Percentiles rank a stretch among this genome's conserved stretches.
Evolutionary conservation across 1,139 yeast species (phyloP).

Genomic region (Yamadazyma songkhlaensis): DNA sequence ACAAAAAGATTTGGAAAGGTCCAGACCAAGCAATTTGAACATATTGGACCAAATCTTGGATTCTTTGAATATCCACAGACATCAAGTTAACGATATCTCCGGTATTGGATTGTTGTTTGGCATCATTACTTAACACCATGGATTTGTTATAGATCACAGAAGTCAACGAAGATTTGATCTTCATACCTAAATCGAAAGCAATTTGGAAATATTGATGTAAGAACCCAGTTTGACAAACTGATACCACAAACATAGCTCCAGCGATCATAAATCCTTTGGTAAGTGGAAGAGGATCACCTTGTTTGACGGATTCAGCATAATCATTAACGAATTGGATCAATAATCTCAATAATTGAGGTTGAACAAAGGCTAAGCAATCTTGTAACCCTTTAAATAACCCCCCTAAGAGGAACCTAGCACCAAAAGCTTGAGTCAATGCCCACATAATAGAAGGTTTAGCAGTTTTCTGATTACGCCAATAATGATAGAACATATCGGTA

Average conservation of each 20-base stretch:
- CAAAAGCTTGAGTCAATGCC: conserved; percentile 70
- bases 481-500: conserved; percentile 47
- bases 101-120: conserved; percentile 76
- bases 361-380: conserved; percentile 80
- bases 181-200: conserved; percentile 88
- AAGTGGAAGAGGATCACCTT: conserved; percentile 52
- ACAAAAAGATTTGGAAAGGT: conserved; percentile 84
- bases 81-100: conserved; percentile 96
- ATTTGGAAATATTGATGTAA: conserved; percentile 93
- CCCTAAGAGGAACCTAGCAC: conserved; percentile 63
- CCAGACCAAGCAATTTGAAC: conserved; percentile 94
- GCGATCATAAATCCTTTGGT: conserved; percentile 85
- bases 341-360: conserved; percentile 78
- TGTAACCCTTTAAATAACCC: conserved; percentile 77
- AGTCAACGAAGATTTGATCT: conserved; percentile 76
- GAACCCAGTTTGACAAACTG: conserved; percentile 78
- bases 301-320: conserved; percentile 46
- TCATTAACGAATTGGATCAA: conserved; percentile 82
- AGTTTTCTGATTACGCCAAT: conserved; percentile 54
- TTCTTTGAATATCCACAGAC: conserved; percentile 95
- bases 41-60: conserved; percentile 86
- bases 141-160: conserved; percentile 80
- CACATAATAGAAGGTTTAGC: conserved; percentile 59
- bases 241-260: conserved; percentile 75
- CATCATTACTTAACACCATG: conserved; percentile 76